Conservation (phyloP, 2,329 filamentous ascomycete genomes). For the Xylaria sp. region DNA sequence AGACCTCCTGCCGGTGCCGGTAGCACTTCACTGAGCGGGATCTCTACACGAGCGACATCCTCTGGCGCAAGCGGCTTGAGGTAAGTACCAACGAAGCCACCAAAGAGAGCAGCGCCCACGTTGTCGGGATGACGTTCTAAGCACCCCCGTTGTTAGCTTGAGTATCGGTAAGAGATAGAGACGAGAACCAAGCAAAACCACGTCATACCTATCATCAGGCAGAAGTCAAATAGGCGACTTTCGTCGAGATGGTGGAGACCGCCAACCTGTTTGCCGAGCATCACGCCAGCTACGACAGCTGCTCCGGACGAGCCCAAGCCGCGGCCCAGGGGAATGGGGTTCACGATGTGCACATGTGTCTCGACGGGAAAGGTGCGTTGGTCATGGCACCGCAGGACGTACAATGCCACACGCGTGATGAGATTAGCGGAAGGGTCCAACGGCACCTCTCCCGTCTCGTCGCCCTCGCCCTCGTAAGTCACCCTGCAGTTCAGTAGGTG, state of each 20-base stretch:
- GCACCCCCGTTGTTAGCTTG: neutral
- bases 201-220: slow-evolving; percentile 85
- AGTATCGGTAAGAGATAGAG: neutral
- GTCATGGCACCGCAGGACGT: slow-evolving; percentile 92
- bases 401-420: slow-evolving; percentile 91
- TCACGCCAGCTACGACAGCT: slow-evolving; percentile 94
- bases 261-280: slow-evolving; percentile 89
- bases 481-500: slow-evolving; percentile 85
- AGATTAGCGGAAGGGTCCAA: slow-evolving; percentile 89
- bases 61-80: slow-evolving; percentile 90
- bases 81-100: slow-evolving; percentile 96
- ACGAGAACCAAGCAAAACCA: neutral
- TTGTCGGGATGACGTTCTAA: slow-evolving; percentile 89
- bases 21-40: slow-evolving; percentile 92
- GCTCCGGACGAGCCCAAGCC: slow-evolving; percentile 96
- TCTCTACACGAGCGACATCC: slow-evolving; percentile 90
- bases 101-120: slow-evolving; percentile 92
- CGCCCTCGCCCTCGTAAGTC: slow-evolving; percentile 87
- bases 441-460: slow-evolving; percentile 76
- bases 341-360: slow-evolving; percentile 94
- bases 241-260: slow-evolving; percentile 77
- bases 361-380: slow-evolving; percentile 83
- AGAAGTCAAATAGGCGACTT: slow-evolving; percentile 91
- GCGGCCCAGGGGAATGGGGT: slow-evolving; percentile 91
- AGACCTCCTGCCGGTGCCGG: slow-evolving; percentile 89